These are phyloP conservation scores for Colletotrichum coccodes DNA, from an alignment of 2,329 filamentous ascomycete species.

Conservation along the genomic window DNA sequence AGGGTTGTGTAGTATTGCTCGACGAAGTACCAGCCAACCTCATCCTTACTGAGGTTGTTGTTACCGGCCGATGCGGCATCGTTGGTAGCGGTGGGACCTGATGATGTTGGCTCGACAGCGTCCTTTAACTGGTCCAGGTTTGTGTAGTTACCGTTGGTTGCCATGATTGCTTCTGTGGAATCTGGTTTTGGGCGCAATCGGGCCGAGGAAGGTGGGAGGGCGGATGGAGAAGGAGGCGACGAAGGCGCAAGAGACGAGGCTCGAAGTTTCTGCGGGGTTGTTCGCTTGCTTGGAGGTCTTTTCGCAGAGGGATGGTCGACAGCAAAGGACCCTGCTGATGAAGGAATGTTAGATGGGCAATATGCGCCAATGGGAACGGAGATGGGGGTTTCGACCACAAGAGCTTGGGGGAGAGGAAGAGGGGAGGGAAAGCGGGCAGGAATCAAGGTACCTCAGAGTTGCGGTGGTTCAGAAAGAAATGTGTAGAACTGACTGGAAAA, in stretches of 20 bases:
- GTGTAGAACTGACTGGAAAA: conserved; percentile 29
- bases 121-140: conserved; percentile 55
- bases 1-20: conserved; percentile 99
- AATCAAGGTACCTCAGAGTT: conserved; percentile 23
- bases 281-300: conserved; percentile 17
- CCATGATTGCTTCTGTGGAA: conserved; percentile 52
- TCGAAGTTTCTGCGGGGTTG: conserved; percentile 28
- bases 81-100: conserved; percentile 46
- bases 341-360: conserved; percentile 19
- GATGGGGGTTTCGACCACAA: neutral
- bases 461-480: conserved; percentile 20
- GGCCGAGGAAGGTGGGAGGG: conserved; percentile 16
- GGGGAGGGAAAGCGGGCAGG: neutral
- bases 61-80: conserved; percentile 45
- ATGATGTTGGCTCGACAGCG: conserved; percentile 49
- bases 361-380: conserved; percentile 13
- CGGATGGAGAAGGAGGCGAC: neutral
- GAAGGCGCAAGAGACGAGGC: conserved; percentile 16
- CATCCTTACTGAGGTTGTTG: conserved; percentile 78
- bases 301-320: conserved; percentile 6
- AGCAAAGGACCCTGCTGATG: neutral
- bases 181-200: conserved; percentile 29
- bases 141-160: conserved; percentile 66
- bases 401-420: neutral
- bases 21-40: conserved; percentile 99